Evolutionary conservation across 1,284 basidiomycete genomes (phyloP).

Genomic region (Cutaneotrichosporon spelunceum): DNA sequence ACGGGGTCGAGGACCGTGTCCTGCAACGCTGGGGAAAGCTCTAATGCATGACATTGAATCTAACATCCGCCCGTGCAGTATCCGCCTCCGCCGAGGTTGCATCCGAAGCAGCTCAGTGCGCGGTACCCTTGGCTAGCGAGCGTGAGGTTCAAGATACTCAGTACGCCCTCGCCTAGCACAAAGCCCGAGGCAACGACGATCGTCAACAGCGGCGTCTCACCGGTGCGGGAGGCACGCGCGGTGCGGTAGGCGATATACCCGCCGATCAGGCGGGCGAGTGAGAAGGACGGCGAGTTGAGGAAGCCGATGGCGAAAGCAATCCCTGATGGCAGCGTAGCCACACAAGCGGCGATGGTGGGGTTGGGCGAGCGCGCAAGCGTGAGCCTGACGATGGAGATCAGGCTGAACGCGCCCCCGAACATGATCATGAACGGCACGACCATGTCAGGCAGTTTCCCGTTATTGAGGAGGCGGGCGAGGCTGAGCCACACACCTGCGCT

Average conservation of each 20-base stretch:
- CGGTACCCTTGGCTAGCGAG: constrained; percentile 71
- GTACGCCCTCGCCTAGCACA: constrained; percentile 85
- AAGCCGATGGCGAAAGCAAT: constrained; percentile 77
- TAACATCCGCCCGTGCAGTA: constrained; percentile 49
- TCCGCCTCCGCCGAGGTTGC: constrained; percentile 62
- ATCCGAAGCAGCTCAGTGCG: constrained; percentile 73
- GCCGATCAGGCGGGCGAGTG: constrained; percentile 83
- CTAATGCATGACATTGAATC: constrained; percentile 6
- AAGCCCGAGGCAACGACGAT: constrained; percentile 92
- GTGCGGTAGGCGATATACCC: constrained; percentile 73
- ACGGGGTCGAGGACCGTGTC: constrained; percentile 73
- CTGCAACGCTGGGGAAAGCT: constrained; percentile 67
- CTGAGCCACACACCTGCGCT: constrained; percentile 81
- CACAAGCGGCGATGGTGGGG: constrained; percentile 51
- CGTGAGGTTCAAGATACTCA: constrained; percentile 74
- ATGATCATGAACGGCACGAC: constrained; percentile 74
- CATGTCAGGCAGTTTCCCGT: constrained; percentile 75
- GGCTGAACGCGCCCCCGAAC: constrained; percentile 69
- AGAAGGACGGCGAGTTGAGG: constrained; percentile 92
- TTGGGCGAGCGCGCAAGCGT: constrained; percentile 5
- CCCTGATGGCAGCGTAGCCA: constrained; percentile 79
- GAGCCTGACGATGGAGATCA: constrained; percentile 56
- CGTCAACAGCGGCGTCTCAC: constrained; percentile 63
- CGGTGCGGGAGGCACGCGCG: constrained; percentile 52
- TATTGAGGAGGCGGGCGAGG: constrained; percentile 77